Evolutionary conservation across 495 filamentous ascomycete genomes (phyloP), one percentile per base, ranked within the genome.

Genomic region (Aspergillus incahuasiensis): DNA sequence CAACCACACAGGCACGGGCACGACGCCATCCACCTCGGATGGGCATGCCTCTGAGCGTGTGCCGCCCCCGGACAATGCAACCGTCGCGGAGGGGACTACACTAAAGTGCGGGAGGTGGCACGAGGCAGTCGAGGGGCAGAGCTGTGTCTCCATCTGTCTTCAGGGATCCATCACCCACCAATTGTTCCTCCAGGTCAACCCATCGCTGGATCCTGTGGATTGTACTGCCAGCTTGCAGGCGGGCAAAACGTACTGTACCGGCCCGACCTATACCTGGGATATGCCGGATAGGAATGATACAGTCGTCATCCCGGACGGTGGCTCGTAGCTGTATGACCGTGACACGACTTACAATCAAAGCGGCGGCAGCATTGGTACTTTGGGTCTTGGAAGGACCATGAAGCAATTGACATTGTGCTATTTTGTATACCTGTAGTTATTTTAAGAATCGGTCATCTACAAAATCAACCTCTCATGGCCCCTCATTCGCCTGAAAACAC

Each of bases 81-180:
- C 51, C 9, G 40, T 65, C 16, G 63, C 63, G 1, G 45, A 59
- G 25, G 56, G 59, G 15, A 61, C 59, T 1, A 60, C 63, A 2
- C 19, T 22, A 5, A 30, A 54, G 25, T 65, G 63, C 38, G 59
- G 56, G 18, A 46, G 46, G 41, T 65, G 59, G 59, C 50, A 54
- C 43, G 5, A 38, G 39, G 15, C 24, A 13, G 8, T 6, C 40
- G 19, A 44, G 22, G 43, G 6, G 0, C 59, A 65, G 32, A 57
- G 34, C 13, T 65, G 63, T 35, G 48, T 48, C 18, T 22, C n/a
- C 6, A 57, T 61, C 7, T 61, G 56, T 39, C 21, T 39, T 12
- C 32, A 50, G 49, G 25, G 48, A 13, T 21, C 39, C 11, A 54
- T 64, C 40, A 56, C 44, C 8, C 18, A 32, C 22, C 30, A 38